phyloP scores from a whole-genome alignment of 352 stramenopile species.

The Phytophthora nicotianae region DNA sequence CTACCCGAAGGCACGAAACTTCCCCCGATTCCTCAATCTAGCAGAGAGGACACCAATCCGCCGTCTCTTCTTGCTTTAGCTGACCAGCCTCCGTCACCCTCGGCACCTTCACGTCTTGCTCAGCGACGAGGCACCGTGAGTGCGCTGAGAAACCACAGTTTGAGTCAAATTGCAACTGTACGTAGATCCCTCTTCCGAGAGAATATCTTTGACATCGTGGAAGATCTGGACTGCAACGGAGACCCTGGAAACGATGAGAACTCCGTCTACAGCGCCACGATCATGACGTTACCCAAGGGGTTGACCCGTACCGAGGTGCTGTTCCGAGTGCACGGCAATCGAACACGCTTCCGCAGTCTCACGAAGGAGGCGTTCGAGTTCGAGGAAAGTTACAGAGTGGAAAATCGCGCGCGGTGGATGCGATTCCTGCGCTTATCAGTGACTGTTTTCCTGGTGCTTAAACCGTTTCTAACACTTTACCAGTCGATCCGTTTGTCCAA shows the following conservation, averaged over 20 bases:
- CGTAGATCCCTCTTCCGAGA: slow-evolving; percentile 59
- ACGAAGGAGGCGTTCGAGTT: slow-evolving; percentile 67
- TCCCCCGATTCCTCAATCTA: slow-evolving; percentile 21
- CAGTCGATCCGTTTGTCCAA: slow-evolving; percentile 55
- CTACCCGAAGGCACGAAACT: slow-evolving; percentile 23
- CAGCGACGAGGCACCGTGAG: slow-evolving; percentile 46
- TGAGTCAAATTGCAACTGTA: slow-evolving; percentile 34
- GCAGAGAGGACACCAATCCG: slow-evolving; percentile 6
- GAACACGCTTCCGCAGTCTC: slow-evolving; percentile 30
- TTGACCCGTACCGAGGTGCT: slow-evolving; percentile 73
- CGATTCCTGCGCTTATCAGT: slow-evolving; percentile 74
- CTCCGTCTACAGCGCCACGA: slow-evolving; percentile 46
- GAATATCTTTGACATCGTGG: slow-evolving; percentile 83
- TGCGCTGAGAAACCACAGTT: slow-evolving; percentile 40
- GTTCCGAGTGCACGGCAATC: slow-evolving; percentile 57
- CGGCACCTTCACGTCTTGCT: slow-evolving; percentile 7
- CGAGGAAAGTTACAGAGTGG: slow-evolving; percentile 73
- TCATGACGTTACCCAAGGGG: slow-evolving; percentile 79
- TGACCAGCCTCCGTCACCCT: slow-evolving; percentile 15
- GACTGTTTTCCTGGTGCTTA: slow-evolving; percentile 66
- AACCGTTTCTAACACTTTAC: slow-evolving; percentile 83
- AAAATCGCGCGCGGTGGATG: slow-evolving; percentile 72
- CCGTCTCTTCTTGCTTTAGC: slow-evolving; percentile 15
- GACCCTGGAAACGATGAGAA: slow-evolving; percentile 31
- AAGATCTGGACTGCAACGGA: slow-evolving; percentile 57